phyloP scores from a whole-genome alignment of 108 stramenopile species.

The Epipyxis sp. region DNA sequence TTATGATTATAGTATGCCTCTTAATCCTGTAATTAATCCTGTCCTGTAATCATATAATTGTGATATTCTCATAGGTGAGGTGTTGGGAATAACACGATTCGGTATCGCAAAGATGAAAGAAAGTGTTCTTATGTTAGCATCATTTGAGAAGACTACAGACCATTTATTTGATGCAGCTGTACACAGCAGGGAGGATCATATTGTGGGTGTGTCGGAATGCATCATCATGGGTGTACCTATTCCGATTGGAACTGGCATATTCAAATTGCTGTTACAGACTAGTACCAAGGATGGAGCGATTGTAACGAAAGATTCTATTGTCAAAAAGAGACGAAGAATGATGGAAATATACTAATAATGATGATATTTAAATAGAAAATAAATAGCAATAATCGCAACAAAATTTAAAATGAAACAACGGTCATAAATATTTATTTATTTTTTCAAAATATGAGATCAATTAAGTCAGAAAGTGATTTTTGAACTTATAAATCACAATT shows the following conservation, averaged over 20 bases:
- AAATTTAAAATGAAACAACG: too few species aligned
- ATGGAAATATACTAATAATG: too few species aligned
- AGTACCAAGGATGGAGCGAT: neutral
- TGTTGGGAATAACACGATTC: slow-evolving; percentile 93
- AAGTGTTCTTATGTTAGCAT: slow-evolving; percentile 93
- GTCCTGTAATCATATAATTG: neutral
- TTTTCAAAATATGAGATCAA: too few species aligned
- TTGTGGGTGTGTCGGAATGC: slow-evolving; percentile 96
- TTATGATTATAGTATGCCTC: neutral
- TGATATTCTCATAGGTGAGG: too few species aligned
- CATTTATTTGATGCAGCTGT: slow-evolving; percentile 98
- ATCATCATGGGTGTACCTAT: slow-evolving; percentile 99
- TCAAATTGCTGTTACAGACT: slow-evolving; percentile 66
- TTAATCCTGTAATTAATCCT: neutral
- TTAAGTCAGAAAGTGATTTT: too few species aligned
- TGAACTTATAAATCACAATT: too few species aligned
- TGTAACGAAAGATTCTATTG: too few species aligned
- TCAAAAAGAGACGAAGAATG: neutral
- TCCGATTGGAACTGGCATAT: slow-evolving; percentile 91
- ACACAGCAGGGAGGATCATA: slow-evolving; percentile 75
- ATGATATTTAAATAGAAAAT: too few species aligned
- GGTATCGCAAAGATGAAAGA: slow-evolving; percentile 98
- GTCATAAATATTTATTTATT: too few species aligned
- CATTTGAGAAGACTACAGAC: slow-evolving; percentile 98
- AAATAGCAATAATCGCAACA: too few species aligned